Percentiles rank a stretch among this genome's conserved stretches.
Conservation (phyloP, 1,284 basidiomycete species). For the Acaromyces ingoldii region DNA sequence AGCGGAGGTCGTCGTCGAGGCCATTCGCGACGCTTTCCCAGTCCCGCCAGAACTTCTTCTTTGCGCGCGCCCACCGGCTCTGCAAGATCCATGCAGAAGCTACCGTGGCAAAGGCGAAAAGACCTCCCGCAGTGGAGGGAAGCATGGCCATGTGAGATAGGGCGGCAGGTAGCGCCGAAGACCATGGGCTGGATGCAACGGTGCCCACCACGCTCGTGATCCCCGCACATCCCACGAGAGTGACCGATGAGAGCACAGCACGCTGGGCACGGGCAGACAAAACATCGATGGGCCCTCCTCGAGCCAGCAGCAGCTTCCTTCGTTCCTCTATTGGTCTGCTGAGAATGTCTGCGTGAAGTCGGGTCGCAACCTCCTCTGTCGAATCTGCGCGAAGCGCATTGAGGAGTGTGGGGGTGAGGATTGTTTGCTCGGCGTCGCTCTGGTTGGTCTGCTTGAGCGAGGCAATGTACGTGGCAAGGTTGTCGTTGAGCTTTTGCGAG, state of each 20-base stretch:
- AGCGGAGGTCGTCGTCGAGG: constrained; percentile 28
- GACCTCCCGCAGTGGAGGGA: constrained; percentile 36
- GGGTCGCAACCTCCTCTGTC: not conserved
- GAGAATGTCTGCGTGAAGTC: not conserved
- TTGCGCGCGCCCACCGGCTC: constrained; percentile 42
- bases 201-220: not conserved
- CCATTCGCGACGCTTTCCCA: constrained; percentile 37
- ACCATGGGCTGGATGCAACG: not conserved
- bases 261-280: constrained; percentile 6
- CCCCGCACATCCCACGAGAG: not conserved
- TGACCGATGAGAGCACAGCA: not conserved
- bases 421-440: not conserved
- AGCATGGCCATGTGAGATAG: constrained; percentile 22
- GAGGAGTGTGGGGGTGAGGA: not conserved
- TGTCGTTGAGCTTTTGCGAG: constrained; percentile 4
- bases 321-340: not conserved
- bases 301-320: constrained; percentile 3
- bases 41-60: constrained; percentile 46
- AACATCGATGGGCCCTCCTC: constrained; percentile 12
- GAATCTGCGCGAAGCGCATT: constrained; percentile 1
- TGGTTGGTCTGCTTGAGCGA: not conserved
- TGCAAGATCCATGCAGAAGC: constrained; percentile 49
- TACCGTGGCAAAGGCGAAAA: constrained; percentile 38
- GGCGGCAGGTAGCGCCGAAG: not conserved
- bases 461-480: not conserved